Evolutionary conservation across 2,329 filamentous ascomycete species (phyloP).

Genomic region (Cladophialophora chaetospira): DNA sequence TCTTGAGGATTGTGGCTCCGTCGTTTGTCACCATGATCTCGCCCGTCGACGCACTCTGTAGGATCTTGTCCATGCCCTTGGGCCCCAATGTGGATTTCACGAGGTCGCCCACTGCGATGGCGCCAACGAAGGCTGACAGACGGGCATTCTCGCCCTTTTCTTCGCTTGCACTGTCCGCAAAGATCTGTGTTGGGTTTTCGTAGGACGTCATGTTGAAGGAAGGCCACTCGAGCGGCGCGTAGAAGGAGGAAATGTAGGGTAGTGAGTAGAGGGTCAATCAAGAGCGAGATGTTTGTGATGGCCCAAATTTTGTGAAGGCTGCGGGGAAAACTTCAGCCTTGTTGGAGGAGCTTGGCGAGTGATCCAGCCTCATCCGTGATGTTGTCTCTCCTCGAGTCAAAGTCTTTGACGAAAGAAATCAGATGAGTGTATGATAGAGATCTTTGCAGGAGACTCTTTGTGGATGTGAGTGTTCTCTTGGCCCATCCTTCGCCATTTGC

Average conservation of each 20-base stretch:
- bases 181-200: constrained; percentile 89
- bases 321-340: constrained; percentile 9
- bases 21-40: constrained; percentile 99
- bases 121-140: constrained; percentile 96
- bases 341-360: not conserved
- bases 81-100: constrained; percentile 97
- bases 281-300: not conserved
- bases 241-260: too few relatives aligned
- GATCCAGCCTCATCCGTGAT: too few relatives aligned
- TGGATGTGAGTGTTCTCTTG: too few relatives aligned
- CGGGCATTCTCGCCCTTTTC: constrained; percentile 99
- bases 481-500: not conserved
- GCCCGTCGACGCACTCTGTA: constrained; percentile 92
- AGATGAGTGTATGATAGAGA: too few relatives aligned
- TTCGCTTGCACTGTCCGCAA: constrained; percentile 93
- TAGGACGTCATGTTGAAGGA: constrained; percentile 8
- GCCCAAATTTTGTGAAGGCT: constrained; percentile 6
- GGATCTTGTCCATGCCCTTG: constrained; percentile 98
- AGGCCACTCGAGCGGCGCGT: not conserved
- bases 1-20: constrained; percentile 96
- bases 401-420: too few relatives aligned
- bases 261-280: not conserved
- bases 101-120: constrained; percentile 94
- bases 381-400: too few relatives aligned
- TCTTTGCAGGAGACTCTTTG: too few relatives aligned